A percentile compares a stretch with the other conserved stretches of the same genome.
Evolutionary conservation across 805 yeast species (phyloP).

Genomic region (Komagataella kurtzmanii): DNA sequence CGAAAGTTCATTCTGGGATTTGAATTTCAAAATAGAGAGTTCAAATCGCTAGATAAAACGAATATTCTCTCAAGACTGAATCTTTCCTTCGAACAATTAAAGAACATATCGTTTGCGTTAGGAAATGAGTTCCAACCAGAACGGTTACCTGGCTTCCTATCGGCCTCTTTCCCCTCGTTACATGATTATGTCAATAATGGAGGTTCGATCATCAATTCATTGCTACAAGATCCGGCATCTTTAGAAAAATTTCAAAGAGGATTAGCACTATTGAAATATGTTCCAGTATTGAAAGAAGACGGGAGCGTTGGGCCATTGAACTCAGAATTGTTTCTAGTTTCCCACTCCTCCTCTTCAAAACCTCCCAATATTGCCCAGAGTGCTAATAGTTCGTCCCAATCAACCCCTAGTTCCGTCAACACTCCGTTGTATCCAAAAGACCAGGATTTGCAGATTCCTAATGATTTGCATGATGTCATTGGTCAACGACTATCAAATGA

Average conservation of each 20-base stretch:
- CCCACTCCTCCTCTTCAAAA: neutral
- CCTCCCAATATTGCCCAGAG: neutral
- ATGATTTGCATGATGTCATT: slow-evolving; percentile 68
- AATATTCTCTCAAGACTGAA: slow-evolving; percentile 47
- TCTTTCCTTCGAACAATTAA: slow-evolving; percentile 50
- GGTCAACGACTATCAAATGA: slow-evolving; percentile 84
- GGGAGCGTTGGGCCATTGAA: slow-evolving; percentile 56
- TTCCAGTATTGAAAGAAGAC: slow-evolving; percentile 57
- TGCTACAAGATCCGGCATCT: slow-evolving; percentile 30
- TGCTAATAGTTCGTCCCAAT: slow-evolving; percentile 4
- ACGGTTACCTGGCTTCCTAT: slow-evolving; percentile 41
- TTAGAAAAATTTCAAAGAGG: slow-evolving; percentile 52
- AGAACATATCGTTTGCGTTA: slow-evolving; percentile 63
- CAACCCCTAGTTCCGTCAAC: slow-evolving; percentile 7
- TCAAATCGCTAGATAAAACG: slow-evolving; percentile 49
- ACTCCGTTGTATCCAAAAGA: neutral
- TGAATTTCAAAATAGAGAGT: slow-evolving; percentile 52
- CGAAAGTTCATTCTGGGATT: slow-evolving; percentile 64
- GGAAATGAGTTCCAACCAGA: slow-evolving; percentile 68
- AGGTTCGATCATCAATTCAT: slow-evolving; percentile 28
- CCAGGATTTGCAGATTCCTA: slow-evolving; percentile 34
- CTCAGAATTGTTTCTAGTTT: slow-evolving; percentile 8
- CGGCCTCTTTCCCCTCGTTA: slow-evolving; percentile 16
- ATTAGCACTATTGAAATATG: slow-evolving; percentile 47
- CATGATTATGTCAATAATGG: slow-evolving; percentile 21